phyloP scores from a whole-genome alignment of 164 flowering plant genomes.

The Tinospora cordifolia region DNA sequence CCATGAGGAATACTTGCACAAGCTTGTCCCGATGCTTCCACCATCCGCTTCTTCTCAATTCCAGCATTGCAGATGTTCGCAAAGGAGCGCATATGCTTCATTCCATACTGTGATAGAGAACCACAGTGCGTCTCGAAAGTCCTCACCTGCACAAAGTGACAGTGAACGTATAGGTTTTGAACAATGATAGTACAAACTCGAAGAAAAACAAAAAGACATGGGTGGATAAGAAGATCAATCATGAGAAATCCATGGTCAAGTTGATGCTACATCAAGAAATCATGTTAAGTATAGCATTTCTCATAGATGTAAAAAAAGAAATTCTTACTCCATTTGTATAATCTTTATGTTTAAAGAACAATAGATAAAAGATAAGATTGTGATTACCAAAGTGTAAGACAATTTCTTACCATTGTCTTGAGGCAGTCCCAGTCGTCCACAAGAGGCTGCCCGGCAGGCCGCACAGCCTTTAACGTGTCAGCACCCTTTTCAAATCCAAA shows the following conservation, averaged over 20 bases:
- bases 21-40: constrained; percentile 69
- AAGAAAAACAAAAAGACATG: too few relatives aligned
- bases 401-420: constrained; percentile 51
- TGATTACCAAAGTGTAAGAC: neutral
- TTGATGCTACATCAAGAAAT: too few relatives aligned
- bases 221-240: too few relatives aligned
- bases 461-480: constrained; percentile 44
- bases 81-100: constrained; percentile 82
- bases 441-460: constrained; percentile 63
- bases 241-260: too few relatives aligned
- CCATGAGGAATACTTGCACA: constrained; percentile 47
- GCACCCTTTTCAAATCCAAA: constrained; percentile 61
- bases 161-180: neutral
- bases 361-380: too few relatives aligned
- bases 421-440: constrained; percentile 92
- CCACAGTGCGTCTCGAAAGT: constrained; percentile 80
- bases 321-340: neutral
- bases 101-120: constrained; percentile 74
- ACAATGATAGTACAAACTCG: too few relatives aligned
- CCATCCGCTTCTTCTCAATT: constrained; percentile 45
- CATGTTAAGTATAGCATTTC: too few relatives aligned
- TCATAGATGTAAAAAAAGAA: neutral
- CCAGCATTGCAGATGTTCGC: constrained; percentile 93
- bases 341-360: too few relatives aligned
- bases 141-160: constrained; percentile 56